Evolutionary conservation across 2,329 filamentous ascomycete species (phyloP).

Genomic region (Trichoderma koningiopsis): DNA sequence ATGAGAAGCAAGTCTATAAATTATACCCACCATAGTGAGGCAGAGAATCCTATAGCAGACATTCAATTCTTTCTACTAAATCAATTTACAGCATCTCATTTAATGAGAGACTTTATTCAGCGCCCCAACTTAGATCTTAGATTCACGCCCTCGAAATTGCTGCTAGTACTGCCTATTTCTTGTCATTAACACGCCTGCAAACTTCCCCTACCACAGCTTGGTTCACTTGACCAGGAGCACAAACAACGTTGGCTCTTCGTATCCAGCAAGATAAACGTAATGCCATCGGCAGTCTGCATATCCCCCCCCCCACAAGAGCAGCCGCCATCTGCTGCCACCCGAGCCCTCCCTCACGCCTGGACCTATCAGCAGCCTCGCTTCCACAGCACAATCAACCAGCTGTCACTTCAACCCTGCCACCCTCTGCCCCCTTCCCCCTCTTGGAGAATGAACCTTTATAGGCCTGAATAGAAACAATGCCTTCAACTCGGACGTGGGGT

Average conservation of each 20-base stretch:
- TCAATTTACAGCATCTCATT: too few relatives aligned
- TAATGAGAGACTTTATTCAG: too few relatives aligned
- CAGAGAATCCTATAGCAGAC: too few relatives aligned
- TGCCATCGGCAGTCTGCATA: neutral
- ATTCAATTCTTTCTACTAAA: too few relatives aligned
- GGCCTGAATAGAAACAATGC: slow-evolving; percentile 12
- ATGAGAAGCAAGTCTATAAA: too few relatives aligned
- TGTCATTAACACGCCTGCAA: neutral
- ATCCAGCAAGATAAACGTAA: neutral
- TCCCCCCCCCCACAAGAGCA: neutral
- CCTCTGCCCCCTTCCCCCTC: too few relatives aligned
- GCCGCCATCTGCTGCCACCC: slow-evolving; percentile 1
- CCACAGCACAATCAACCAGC: slow-evolving; percentile 11
- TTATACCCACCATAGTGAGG: too few relatives aligned
- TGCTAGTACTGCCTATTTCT: neutral
- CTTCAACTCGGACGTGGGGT: slow-evolving; percentile 32
- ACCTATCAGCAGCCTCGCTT: slow-evolving; percentile 9
- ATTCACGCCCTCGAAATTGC: too few relatives aligned
- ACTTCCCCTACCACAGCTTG: neutral
- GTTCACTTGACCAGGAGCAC: neutral
- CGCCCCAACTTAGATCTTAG: neutral
- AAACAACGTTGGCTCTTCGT: neutral
- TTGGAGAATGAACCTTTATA: neutral
- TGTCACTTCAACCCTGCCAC: neutral
- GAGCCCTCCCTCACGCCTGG: neutral